Conservation (phyloP, 495 filamentous ascomycete species). For the Daldinia decipiens region DNA sequence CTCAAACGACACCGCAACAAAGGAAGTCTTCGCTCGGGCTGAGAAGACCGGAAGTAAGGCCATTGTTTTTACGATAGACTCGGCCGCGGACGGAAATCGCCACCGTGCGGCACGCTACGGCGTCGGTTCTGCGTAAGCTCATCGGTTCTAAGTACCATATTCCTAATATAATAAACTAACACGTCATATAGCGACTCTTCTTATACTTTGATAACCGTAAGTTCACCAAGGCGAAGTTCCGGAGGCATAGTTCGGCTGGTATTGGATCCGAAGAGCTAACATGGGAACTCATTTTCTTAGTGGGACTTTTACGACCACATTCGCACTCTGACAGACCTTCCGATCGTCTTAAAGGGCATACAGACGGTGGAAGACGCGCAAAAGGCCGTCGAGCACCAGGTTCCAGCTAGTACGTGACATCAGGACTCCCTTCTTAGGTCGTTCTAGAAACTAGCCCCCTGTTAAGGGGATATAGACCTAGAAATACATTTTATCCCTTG, state of each 20-base stretch:
- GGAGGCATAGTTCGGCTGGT: too few species aligned
- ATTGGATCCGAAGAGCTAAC: conserved; percentile 11
- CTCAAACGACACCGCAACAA: conserved; percentile 50
- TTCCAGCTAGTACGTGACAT: conserved; percentile 25
- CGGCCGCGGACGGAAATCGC: conserved; percentile 52
- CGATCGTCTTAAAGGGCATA: conserved; percentile 57
- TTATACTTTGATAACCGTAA: conserved; percentile 43
- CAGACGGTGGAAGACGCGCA: conserved; percentile 54
- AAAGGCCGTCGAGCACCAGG: conserved; percentile 48
- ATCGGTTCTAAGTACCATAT: not conserved
- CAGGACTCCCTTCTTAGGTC: too few species aligned
- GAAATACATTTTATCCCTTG: too few species aligned
- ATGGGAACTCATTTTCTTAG: conserved; percentile 10
- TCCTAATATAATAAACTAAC: conserved; percentile 7
- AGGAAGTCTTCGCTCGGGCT: conserved; percentile 46
- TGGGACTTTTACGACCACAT: conserved; percentile 48
- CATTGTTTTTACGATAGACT: conserved; percentile 55
- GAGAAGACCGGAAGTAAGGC: conserved; percentile 51
- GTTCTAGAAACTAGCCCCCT: not conserved
- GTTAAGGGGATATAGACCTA: not conserved
- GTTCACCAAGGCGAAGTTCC: conserved; percentile 3
- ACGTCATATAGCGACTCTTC: conserved; percentile 23
- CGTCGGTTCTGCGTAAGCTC: conserved; percentile 47
- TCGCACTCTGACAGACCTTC: conserved; percentile 51
- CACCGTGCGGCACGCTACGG: conserved; percentile 52